Evolutionary conservation across 2,329 filamentous ascomycete genomes (phyloP).

Genomic region (Penicillium sp.): DNA sequence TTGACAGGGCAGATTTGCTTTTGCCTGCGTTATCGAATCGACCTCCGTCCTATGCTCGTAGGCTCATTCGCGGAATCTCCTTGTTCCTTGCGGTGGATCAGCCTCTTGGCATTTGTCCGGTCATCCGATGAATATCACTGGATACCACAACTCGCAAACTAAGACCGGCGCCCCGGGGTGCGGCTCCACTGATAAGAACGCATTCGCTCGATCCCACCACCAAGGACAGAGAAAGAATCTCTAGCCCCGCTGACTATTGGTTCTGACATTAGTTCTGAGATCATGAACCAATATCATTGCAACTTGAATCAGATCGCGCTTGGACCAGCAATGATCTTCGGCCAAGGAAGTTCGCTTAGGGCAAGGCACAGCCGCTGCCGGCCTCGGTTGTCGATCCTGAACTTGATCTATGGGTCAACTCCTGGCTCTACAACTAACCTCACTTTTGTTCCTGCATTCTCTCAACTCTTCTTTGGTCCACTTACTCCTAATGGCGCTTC

Average conservation of each 20-base stretch:
- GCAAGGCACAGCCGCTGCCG: conserved; percentile 3
- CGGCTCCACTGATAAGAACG: conserved; percentile 22
- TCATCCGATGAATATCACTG: conserved; percentile 9
- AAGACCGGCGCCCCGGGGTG: conserved; percentile 5
- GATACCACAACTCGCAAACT: neutral
- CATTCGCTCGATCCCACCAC: neutral
- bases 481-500: neutral
- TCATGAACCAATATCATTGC: neutral
- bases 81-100: conserved; percentile 17
- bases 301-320: conserved; percentile 8
- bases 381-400: conserved; percentile 5
- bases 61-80: neutral
- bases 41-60: neutral
- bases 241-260: conserved; percentile 13
- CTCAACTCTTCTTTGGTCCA: neutral
- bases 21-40: conserved; percentile 4
- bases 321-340: conserved; percentile 17
- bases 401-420: conserved; percentile 2
- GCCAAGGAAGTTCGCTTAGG: conserved; percentile 19
- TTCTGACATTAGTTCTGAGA: conserved; percentile 1
- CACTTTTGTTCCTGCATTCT: conserved; percentile 7
- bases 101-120: conserved; percentile 10
- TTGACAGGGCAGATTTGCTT: conserved; percentile 6
- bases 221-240: conserved; percentile 6
- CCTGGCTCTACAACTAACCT: neutral